A percentile compares a stretch with the other conserved stretches of the same genome.
phyloP scores from a whole-genome alignment of 768 basidiomycete species.

The Fibroporia radiculosa region DNA sequence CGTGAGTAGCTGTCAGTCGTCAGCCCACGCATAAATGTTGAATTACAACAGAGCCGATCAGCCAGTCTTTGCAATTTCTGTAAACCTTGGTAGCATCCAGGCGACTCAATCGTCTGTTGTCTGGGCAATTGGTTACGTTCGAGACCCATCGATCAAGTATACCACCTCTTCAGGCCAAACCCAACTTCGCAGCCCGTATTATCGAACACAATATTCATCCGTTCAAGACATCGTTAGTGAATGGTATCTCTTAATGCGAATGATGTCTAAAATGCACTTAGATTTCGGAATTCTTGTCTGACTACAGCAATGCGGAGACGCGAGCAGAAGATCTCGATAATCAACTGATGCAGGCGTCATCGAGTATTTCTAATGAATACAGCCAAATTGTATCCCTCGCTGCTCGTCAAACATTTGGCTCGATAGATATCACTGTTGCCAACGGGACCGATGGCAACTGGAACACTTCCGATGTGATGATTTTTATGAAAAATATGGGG shows the following conservation, averaged over 20 bases:
- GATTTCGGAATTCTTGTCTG: conserved; percentile 15
- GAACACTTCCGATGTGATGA: conserved; percentile 20
- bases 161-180: conserved; percentile 6
- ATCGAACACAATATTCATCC: conserved; percentile 1
- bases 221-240: conserved; percentile 8
- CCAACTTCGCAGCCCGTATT: conserved; percentile 16
- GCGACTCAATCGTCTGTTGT: conserved; percentile 14
- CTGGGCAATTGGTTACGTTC: conserved; percentile 21
- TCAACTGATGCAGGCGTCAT: conserved; percentile 16
- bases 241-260: not conserved
- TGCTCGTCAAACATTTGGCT: conserved; percentile 19
- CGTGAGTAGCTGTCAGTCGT: conserved; percentile 6
- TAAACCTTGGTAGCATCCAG: conserved; percentile 19
- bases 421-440: conserved; percentile 21
- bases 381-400: conserved; percentile 20
- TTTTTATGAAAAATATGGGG: conserved; percentile 8
- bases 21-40: too few species aligned
- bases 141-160: conserved; percentile 20
- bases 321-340: conserved; percentile 16
- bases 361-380: conserved; percentile 15
- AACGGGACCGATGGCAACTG: conserved; percentile 8
- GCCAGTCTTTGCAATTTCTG: conserved; percentile 19
- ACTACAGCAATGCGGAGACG: conserved; percentile 13
- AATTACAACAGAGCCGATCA: too few species aligned
- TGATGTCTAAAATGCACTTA: conserved; percentile 2